Evolutionary conservation across 73 alveolate species (phyloP), one percentile per base, ranked within the genome.

Genomic region (Paramecium caudatum): DNA sequence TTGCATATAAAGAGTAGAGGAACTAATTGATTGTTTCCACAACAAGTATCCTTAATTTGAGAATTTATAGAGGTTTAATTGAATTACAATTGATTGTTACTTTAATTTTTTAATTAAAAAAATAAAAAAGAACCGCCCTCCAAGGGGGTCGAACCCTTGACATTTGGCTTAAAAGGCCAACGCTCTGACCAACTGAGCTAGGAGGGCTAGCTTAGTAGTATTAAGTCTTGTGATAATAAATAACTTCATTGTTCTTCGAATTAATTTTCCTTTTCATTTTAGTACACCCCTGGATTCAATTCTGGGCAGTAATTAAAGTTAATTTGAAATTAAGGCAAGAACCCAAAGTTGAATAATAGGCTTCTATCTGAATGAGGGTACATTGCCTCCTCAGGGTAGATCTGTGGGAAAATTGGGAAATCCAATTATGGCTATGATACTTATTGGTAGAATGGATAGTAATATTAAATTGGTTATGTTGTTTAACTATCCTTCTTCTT

Each of bases 101-200:
- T 41, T 61, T 61, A 61, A 21, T 61, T 21, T 19, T 21, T 19
- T 19, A 62, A 27, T 19, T 5, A 23, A 23, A 65, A 65, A 33
- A 33, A 65, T 33, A 65, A 74, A 74, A 74, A 74, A 74, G 47
- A 74, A 37, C 68, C 88, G 88, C 88, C 88, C 88, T 74, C 88
- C 88, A 74, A 74, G 88, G 88, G 88, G 88, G 65, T 74, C 88
- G 88, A 74, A 74, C 88, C 88, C 88, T 74, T 74, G 88, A 74
- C 88, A 74, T 74, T 74, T 39, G 47, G 88, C 88, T 74, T 74
- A 74, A 74, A 74, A 74, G 88, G 88, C 88, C 47, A 37, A 74
- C 88, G 88, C 88, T 74, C 88, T 74, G 47, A 74, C 88, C 88
- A 74, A 43, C 88, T 74, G 88, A 74, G 88, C 88, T 74, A 74